These are phyloP conservation scores for Rhizoclosmatium globosum DNA, from an alignment of 192 early-diverging fungal genomes.

Conservation along the genomic window DNA sequence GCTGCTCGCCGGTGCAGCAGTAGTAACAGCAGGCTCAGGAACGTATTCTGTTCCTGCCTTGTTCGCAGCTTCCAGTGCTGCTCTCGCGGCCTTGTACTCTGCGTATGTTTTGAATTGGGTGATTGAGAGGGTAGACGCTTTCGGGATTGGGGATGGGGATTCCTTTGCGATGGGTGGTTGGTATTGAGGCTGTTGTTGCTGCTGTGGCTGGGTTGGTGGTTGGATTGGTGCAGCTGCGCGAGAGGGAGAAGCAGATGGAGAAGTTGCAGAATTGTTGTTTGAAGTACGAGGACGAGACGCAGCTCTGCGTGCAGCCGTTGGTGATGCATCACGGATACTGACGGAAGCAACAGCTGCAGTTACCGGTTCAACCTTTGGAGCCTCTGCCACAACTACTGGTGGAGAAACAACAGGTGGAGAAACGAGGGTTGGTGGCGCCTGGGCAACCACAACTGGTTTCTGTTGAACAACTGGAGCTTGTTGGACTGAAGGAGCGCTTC, in stretches of 20 bases:
- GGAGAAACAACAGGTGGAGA: background rate
- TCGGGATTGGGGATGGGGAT: background rate
- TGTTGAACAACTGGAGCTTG: background rate
- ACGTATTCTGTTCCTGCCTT: background rate
- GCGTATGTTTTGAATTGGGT: conserved; percentile 24
- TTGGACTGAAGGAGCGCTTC: background rate
- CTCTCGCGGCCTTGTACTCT: conserved; percentile 24
- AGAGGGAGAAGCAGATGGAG: background rate
- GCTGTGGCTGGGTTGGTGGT: background rate
- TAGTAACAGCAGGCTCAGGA: background rate
- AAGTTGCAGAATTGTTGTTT: background rate
- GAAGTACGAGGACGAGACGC: background rate
- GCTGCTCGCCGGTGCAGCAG: background rate
- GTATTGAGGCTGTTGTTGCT: background rate
- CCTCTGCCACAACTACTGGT: background rate
- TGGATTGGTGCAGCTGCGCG: background rate
- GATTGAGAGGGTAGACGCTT: background rate
- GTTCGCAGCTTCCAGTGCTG: conserved; percentile 7
- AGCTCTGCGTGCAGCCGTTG: background rate
- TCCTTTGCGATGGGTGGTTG: background rate
- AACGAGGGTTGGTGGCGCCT: background rate
- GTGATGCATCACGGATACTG: background rate
- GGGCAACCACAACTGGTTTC: background rate
- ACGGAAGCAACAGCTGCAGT: background rate
- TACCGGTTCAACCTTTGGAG: background rate